Percentiles rank a stretch among this genome's conserved stretches.
Evolutionary conservation across 441 rosid genomes (phyloP).

Genomic region (Pelargonium citronellum): DNA sequence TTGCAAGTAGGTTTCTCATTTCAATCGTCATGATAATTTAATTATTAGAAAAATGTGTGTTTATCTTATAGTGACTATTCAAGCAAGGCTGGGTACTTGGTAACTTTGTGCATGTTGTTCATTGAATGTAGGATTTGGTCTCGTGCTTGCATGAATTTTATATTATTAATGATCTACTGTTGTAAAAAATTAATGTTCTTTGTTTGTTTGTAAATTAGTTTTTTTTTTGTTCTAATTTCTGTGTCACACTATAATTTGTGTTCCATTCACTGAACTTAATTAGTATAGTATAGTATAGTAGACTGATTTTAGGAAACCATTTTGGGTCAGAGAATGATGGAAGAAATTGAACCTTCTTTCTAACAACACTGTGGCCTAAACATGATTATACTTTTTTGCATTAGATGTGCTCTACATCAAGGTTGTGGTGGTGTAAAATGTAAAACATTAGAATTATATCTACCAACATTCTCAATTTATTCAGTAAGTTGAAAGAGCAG

Average conservation of each 20-base stretch:
- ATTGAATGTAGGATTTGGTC: background rate
- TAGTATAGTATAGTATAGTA: no score
- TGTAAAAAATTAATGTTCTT: no score
- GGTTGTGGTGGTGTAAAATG: background rate
- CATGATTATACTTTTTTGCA: background rate
- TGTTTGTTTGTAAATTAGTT: background rate
- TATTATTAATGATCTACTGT: background rate
- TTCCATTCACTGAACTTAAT: background rate
- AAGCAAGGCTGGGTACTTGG: background rate
- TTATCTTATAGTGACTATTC: background rate
- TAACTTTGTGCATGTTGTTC: background rate
- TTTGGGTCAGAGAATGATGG: background rate
- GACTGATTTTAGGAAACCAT: background rate
- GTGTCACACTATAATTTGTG: background rate
- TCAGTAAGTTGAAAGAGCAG: background rate
- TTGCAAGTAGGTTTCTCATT: background rate
- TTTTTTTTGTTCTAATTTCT: background rate
- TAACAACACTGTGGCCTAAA: no score
- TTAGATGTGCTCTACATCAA: background rate
- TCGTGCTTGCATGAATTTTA: no score
- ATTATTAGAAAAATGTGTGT: background rate
- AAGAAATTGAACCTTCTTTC: no score
- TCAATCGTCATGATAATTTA: background rate
- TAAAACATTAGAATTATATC: background rate
- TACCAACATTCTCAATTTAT: background rate